These are phyloP conservation scores for Fusarium xyrophilum DNA, from an alignment of 2,329 filamentous ascomycete genomes.

Conservation along the genomic window DNA sequence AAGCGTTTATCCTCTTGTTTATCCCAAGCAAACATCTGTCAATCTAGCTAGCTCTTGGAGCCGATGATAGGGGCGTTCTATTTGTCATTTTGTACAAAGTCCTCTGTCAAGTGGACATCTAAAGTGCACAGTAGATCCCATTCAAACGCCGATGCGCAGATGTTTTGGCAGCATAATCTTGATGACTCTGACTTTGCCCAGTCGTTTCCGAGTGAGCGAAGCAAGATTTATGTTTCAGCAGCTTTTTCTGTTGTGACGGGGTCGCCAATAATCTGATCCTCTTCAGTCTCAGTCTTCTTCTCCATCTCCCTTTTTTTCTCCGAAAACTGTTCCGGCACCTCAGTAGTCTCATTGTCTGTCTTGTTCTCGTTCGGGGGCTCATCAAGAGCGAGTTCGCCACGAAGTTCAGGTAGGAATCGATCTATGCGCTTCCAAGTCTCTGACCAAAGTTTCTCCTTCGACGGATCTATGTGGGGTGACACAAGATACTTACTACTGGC, in stretches of 20 bases:
- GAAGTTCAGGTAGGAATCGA: slow-evolving; percentile 67
- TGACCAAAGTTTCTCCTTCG: slow-evolving; percentile 63
- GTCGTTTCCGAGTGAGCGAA: background rate
- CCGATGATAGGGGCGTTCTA: slow-evolving; percentile 7
- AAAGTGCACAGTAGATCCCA: slow-evolving; percentile 6
- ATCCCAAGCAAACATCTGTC: background rate
- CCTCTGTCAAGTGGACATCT: background rate
- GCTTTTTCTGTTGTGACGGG: slow-evolving; percentile 1
- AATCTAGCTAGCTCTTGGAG: background rate
- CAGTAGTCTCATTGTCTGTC: background rate
- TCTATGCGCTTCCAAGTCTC: slow-evolving; percentile 73
- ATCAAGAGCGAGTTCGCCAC: slow-evolving; percentile 63
- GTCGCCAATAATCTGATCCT: slow-evolving; percentile 2
- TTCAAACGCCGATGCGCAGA: slow-evolving; percentile 9
- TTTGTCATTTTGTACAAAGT: slow-evolving; percentile 13
- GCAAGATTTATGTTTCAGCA: background rate
- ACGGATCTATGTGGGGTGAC: slow-evolving; percentile 65
- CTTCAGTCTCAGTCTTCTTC: slow-evolving; percentile 4
- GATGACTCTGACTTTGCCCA: background rate
- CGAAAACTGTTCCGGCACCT: background rate
- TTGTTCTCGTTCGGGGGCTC: slow-evolving; percentile 39
- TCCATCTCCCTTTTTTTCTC: slow-evolving; percentile 5
- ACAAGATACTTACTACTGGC: slow-evolving; percentile 85
- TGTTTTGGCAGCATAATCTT: background rate
- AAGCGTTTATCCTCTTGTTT: background rate